Percentiles rank a stretch among this genome's conserved stretches.
phyloP scores from a whole-genome alignment of 805 yeast genomes.

The Candida silvicultrix region DNA sequence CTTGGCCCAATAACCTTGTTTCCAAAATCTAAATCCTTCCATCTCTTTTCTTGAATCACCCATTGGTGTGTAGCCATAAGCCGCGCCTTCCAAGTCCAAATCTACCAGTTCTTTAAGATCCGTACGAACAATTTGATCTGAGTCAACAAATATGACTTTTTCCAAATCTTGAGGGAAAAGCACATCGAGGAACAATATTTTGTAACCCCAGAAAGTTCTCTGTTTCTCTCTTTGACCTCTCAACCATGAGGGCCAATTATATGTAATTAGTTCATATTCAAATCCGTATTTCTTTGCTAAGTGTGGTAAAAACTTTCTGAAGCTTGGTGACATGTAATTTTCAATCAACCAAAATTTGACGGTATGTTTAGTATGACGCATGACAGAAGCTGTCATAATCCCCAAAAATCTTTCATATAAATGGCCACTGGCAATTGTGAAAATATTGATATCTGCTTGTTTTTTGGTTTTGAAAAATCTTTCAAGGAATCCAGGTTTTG shows the following conservation, averaged over 20 bases:
- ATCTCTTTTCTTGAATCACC: conserved; percentile 71
- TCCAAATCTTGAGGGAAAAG: conserved; percentile 74
- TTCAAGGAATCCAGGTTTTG: conserved; percentile 10
- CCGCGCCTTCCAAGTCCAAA: conserved; percentile 68
- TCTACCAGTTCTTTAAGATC: conserved; percentile 66
- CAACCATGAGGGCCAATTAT: conserved; percentile 92
- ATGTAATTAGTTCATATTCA: conserved; percentile 71
- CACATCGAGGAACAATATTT: conserved; percentile 80
- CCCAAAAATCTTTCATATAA: conserved; percentile 66
- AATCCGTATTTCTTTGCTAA: conserved; percentile 56
- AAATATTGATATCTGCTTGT: conserved; percentile 68
- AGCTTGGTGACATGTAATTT: conserved; percentile 67
- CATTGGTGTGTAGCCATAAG: conserved; percentile 87
- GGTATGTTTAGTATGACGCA: conserved; percentile 52
- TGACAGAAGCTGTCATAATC: conserved; percentile 78
- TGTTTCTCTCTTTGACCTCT: conserved; percentile 72
- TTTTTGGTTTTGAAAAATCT: conserved; percentile 4
- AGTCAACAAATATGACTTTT: conserved; percentile 79
- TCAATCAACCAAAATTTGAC: conserved; percentile 87
- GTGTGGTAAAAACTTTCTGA: conserved; percentile 52
- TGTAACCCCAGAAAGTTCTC: conserved; percentile 83
- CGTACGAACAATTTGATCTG: conserved; percentile 75
- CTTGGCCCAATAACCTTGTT: conserved; percentile 82
- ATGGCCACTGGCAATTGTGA: conserved; percentile 79
- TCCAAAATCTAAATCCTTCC: conserved; percentile 91